Evolutionary conservation across 2,329 filamentous ascomycete genomes (phyloP).

Genomic region (Akanthomyces uredinophilus): DNA sequence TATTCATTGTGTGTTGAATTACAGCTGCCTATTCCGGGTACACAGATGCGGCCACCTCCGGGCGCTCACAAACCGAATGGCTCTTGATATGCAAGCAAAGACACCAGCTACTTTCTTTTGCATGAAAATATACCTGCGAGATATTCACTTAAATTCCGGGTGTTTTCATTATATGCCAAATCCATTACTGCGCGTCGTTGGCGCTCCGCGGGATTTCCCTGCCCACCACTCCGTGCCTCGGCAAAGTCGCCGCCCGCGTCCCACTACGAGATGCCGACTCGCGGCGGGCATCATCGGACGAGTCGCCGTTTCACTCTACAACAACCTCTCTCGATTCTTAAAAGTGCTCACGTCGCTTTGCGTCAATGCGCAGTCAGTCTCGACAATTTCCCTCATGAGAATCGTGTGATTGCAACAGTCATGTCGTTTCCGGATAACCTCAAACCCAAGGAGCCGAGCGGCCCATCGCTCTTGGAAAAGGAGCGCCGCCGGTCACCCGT

Average conservation of each 20-base stretch:
- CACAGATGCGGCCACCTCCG: too few relatives aligned
- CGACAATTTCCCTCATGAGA: too few relatives aligned
- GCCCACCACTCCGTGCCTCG: constrained; percentile 4
- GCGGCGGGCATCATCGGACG: not conserved
- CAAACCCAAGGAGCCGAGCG: constrained; percentile 54
- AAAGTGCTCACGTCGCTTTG: not conserved
- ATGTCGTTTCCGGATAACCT: constrained; percentile 20
- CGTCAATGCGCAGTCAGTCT: not conserved
- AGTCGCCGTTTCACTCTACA: not conserved
- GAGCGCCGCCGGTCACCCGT: constrained; percentile 65
- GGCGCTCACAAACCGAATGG: too few relatives aligned
- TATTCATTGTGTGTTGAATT: too few relatives aligned
- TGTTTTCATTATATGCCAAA: not conserved
- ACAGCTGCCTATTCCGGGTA: too few relatives aligned
- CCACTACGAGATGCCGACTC: not conserved
- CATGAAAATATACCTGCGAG: too few relatives aligned
- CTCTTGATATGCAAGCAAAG: too few relatives aligned
- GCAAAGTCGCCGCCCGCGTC: not conserved
- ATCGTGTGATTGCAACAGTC: too few relatives aligned
- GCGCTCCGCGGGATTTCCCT: not conserved
- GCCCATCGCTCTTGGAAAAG: constrained; percentile 60
- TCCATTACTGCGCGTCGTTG: not conserved
- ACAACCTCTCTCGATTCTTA: not conserved
- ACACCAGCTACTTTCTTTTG: too few relatives aligned
- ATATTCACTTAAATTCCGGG: too few relatives aligned